Percentiles rank a stretch among this genome's conserved stretches.
These are phyloP conservation scores for Candida maesae DNA, from an alignment of 805 yeast species.

Conservation along the genomic window DNA sequence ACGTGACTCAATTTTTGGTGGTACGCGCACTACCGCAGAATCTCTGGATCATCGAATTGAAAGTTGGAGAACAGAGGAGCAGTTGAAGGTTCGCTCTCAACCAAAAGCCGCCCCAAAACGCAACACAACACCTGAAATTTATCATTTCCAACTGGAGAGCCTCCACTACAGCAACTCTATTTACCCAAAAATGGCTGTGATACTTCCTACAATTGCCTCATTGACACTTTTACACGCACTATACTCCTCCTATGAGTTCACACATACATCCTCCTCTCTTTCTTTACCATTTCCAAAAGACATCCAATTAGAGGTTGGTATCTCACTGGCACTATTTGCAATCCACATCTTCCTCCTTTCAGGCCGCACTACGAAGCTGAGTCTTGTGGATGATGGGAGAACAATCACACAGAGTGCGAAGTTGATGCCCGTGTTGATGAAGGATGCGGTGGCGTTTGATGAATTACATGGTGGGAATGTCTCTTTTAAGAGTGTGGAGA, in stretches of 20 bases:
- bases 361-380: conserved; percentile 22
- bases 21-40: too few species aligned
- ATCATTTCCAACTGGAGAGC: too few species aligned
- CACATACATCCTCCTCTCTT: conserved; percentile 30
- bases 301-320: conserved; percentile 45
- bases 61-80: too few species aligned
- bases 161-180: too few species aligned
- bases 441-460: conserved; percentile 43
- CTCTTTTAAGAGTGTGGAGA: conserved; percentile 45
- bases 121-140: too few species aligned
- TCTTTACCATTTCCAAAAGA: conserved; percentile 38
- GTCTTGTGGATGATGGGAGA: conserved; percentile 27
- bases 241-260: conserved; percentile 51
- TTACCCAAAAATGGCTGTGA: conserved; percentile 8
- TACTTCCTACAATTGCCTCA: conserved; percentile 9
- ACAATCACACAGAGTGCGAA: conserved; percentile 29
- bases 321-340: conserved; percentile 41
- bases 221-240: conserved; percentile 42
- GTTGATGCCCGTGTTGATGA: conserved; percentile 46
- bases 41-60: too few species aligned
- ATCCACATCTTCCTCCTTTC: conserved; percentile 25
- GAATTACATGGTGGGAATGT: conserved; percentile 43
- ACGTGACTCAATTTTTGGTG: too few species aligned
- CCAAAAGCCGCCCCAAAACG: too few species aligned
- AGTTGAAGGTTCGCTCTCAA: too few species aligned